Evolutionary conservation across 139 green algal genomes (phyloP), one percentile per base, ranked within the genome.

Genomic region (Chlorella vulgaris): DNA sequence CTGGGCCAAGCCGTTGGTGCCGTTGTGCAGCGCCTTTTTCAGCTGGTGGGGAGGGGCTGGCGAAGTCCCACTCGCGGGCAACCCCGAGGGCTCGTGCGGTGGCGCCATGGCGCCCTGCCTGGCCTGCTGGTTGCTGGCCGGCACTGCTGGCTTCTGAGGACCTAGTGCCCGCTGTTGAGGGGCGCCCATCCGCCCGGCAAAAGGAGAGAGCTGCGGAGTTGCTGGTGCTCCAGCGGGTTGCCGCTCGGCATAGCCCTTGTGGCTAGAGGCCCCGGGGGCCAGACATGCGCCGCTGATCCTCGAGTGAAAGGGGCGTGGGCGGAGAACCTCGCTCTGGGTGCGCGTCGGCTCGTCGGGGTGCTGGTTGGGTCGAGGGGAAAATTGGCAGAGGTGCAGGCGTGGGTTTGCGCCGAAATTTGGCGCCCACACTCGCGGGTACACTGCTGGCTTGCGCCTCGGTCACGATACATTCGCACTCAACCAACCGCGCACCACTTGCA

Each of bases 61-160:
- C 26, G 13, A 22, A 29, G 7, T n/a, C 38, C 35, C 35, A 35
- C 65, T 47, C 19, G 39, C 68, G 0, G 68, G 40, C 39, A 78
- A 47, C 28, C 42, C 35, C 50, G 70, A 67, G 70, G 70, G 70
- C 50, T 78, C 70, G 70, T 78, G 70, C 28, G 70, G 70, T n/a
- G n/a, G n/a, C 47, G 53, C 35, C 47, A 43, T 65, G 29, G 15
- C 51, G 29, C n/a, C n/a, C 19, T 43, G 6, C 31, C 35, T n/a
- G 18, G 13, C 21, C 33, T 21, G 6, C 2, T 7, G 24, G 65
- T 24, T 71, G 65, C 65, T 69, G 62, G 62, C 33, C 62, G 24
- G 28, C n/a, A 29, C 62, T 71, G 65, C 65, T 71, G 35, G n/a
- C 13, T 71, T 28, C 65, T 71, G 65, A 13, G 35, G 65, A 39